A percentile compares a stretch with the other conserved stretches of the same genome.
Conservation (phyloP, 352 stramenopile species). For the Phytophthora cajani region DNA sequence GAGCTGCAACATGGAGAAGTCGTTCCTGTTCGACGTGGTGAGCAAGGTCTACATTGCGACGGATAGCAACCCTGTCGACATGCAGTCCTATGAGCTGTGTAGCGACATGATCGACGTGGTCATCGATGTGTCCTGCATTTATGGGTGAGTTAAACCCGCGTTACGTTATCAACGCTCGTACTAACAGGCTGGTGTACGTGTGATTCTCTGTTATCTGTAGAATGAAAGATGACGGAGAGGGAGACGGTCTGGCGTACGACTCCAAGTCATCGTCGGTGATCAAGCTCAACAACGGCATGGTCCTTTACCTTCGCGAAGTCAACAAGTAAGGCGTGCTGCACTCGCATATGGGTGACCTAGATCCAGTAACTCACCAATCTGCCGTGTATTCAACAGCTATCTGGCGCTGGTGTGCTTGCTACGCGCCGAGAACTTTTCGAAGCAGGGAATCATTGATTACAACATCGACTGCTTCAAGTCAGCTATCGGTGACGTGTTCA, state of each 20-base stretch:
- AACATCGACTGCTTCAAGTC: conserved; percentile 99
- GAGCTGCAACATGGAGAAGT: conserved; percentile 99
- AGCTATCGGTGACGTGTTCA: conserved; percentile 91
- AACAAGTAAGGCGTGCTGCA: conserved; percentile 74
- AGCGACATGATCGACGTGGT: conserved; percentile 99
- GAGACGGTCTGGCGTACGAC: conserved; percentile 95
- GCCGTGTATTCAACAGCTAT: conserved; percentile 60
- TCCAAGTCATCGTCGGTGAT: conserved; percentile 97
- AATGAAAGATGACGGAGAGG: conserved; percentile 92
- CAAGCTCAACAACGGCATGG: conserved; percentile 98
- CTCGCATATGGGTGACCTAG: background rate
- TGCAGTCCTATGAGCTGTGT: conserved; percentile 98
- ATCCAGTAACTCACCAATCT: background rate
- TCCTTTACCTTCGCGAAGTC: conserved; percentile 94
- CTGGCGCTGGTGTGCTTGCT: conserved; percentile 98
- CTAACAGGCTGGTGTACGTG: background rate
- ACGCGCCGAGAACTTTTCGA: conserved; percentile 96
- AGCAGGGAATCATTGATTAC: conserved; percentile 99
- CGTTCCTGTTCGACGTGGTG: conserved; percentile 98
- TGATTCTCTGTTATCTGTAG: conserved; percentile 28
- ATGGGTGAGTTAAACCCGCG: conserved; percentile 70
- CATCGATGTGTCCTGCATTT: conserved; percentile 99
- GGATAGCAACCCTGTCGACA: conserved; percentile 98
- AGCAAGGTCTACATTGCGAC: conserved; percentile 99
- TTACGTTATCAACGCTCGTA: background rate